Evolutionary conservation across 768 basidiomycete species (phyloP), one percentile per base, ranked within the genome.

Genomic region (Podaxis rugospora): DNA sequence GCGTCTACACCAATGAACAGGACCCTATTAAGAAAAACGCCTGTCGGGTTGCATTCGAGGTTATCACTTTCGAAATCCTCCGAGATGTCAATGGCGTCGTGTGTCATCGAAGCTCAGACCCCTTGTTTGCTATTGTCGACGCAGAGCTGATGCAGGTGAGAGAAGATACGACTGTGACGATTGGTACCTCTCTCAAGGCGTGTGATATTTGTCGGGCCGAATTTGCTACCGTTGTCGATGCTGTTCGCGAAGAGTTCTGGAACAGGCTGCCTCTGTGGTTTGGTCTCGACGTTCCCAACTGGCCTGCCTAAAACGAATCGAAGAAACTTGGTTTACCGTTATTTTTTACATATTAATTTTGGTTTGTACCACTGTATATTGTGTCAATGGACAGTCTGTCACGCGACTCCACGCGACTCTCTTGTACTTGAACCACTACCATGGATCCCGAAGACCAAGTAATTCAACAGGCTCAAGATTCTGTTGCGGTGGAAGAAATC

Each of bases 11-110:
- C n/a, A 74, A 76, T 66, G 81, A 85, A 39, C 59, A 74, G 7
- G 77, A 83, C 63, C 71, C 75, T 2, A 63, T 75, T 35, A 73
- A 72, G 35, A 78, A 78, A 64, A 82, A 85, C 28, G 72, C 81
- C 23, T 91, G 89, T 70, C 86, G 86, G 70, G 77, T 86, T 21
- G 86, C 87, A 2, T 91, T 89, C 65, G 90, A 90, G 67, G 80
- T 82, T 10, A 83, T 89, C 63, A 88, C 87, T 3, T 90, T 89
- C 68, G 85, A 90, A 65, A 81, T 91, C 50, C 78, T 91, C 59
- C 82, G 86, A 52, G 89, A 90, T 66, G 81, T 88, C 63, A 89
- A 88, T 69, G 88, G 87, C 10, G 79, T 87, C 59, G 76, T 86
- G 18, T 81, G 79, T 61, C 83, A 87, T 64, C 82, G 87, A 49